A percentile compares a stretch with the other conserved stretches of the same genome.
phyloP scores from a whole-genome alignment of 2,329 filamentous ascomycete genomes.

The Thelonectria discophora region DNA sequence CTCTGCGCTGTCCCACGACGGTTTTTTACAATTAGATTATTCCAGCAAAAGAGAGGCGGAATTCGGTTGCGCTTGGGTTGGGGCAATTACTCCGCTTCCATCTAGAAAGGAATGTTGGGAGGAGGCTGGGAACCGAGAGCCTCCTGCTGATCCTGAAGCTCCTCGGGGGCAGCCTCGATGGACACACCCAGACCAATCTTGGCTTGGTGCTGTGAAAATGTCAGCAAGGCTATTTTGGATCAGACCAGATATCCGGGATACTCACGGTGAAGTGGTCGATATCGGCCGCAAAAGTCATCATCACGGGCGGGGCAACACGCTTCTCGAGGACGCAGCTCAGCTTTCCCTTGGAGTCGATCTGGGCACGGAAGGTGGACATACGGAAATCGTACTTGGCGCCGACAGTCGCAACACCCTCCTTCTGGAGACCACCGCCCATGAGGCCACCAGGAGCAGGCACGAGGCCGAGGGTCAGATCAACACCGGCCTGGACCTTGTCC shows the following conservation, averaged over 20 bases:
- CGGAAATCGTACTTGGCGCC: constrained; percentile 99
- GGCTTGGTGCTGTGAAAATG: constrained; percentile 78
- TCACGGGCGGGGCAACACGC: constrained; percentile 90
- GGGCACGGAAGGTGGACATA: constrained; percentile 92
- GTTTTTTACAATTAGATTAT: constrained; percentile 42
- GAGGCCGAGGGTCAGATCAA: constrained; percentile 91
- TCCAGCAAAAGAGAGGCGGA: constrained; percentile 35
- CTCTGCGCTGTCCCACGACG: constrained; percentile 37
- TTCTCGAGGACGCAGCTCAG: constrained; percentile 94
- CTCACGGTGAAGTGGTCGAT: constrained; percentile 95
- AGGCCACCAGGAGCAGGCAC: constrained; percentile 70
- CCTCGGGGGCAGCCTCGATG: constrained; percentile 84
- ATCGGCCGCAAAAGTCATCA: constrained; percentile 94
- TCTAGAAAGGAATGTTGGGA: constrained; percentile 73
- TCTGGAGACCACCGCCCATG: constrained; percentile 79
- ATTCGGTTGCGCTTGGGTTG: constrained; percentile 33
- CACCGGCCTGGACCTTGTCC: constrained; percentile 95
- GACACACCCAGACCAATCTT: constrained; percentile 96
- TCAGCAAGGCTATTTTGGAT: constrained; percentile 40
- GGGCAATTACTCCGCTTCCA: constrained; percentile 20
- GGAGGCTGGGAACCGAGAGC: constrained; percentile 58
- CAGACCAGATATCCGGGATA: constrained; percentile 31
- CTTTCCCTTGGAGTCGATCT: constrained; percentile 95
- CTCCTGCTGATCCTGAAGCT: constrained; percentile 87
- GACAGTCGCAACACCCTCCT: constrained; percentile 89